phyloP scores from a whole-genome alignment of 2,329 filamentous ascomycete genomes.

The Penicillium sp. region DNA sequence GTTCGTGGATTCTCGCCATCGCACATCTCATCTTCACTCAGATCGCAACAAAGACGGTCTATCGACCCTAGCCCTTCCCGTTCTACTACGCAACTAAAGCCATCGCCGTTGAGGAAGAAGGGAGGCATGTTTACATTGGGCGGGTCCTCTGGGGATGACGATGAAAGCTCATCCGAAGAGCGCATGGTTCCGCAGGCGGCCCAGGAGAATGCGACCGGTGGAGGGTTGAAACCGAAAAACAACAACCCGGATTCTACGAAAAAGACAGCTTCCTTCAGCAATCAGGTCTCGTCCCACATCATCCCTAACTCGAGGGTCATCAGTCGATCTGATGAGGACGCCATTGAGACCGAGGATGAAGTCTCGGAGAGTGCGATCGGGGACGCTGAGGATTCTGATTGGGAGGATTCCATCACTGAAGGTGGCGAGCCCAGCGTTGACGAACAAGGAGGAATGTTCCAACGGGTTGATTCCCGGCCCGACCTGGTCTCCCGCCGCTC shows the following conservation, averaged over 20 bases:
- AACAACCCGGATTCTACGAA: conserved; percentile 49
- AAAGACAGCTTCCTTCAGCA: conserved; percentile 80
- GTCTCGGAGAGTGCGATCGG: conserved; percentile 81
- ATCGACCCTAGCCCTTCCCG: conserved; percentile 51
- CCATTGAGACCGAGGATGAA: conserved; percentile 62
- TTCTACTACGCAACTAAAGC: conserved; percentile 61
- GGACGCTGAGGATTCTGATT: conserved; percentile 62
- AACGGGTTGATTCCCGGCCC: conserved; percentile 82
- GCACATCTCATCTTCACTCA: conserved; percentile 66
- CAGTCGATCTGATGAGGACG: conserved; percentile 53
- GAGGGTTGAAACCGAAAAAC: conserved; percentile 45
- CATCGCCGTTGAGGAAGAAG: conserved; percentile 60
- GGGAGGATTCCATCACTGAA: conserved; percentile 69
- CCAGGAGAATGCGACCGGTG: conserved; percentile 55
- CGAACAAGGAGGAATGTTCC: conserved; percentile 70
- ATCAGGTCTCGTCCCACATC: conserved; percentile 67
- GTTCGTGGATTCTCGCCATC: conserved; percentile 84
- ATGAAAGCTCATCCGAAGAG: conserved; percentile 69
- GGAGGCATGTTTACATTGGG: conserved; percentile 68
- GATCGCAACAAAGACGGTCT: conserved; percentile 57
- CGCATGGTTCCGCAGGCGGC: conserved; percentile 53
- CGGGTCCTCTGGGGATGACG: conserved; percentile 81
- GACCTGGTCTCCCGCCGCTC: conserved; percentile 84
- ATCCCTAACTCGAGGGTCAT: conserved; percentile 59
- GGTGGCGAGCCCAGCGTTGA: conserved; percentile 80